Evolutionary conservation across 176 grass and related monocot genomes (phyloP), one percentile per base, ranked within the genome.

Genomic region (Zea mays): DNA sequence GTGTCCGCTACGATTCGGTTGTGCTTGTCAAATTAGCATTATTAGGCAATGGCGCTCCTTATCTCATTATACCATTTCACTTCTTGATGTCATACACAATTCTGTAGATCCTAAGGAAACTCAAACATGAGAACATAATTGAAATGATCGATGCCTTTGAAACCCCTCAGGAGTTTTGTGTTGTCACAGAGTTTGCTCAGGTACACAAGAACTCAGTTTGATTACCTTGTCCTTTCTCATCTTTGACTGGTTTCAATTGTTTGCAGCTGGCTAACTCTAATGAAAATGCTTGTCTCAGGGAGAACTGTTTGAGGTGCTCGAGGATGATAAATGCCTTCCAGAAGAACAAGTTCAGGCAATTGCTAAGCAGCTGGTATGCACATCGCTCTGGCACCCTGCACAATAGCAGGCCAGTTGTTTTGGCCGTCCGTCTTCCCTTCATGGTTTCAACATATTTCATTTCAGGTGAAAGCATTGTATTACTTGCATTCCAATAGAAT

Each of bases 261-360:
- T 14, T 57, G 34, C 6, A 59, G 7, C 44, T 84, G 72, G 12
- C 66, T 64, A 59, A 77, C 37, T 69, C 57, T 13, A 21, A 5
- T 44, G 33, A 33, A 20, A 64, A 43, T 82, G 77, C 38, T 67
- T 46, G 46, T 86, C 71, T 79, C 71, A 94, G 95, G 95, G 95
- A 79, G 95, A 98, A 86, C 72, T 98, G 19, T 98, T 98, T 86
- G 95, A 98, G 38, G 92, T 98, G 67, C 91, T 98, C 5, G 95
- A 98, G 55, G 95, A 94, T 81, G 95, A 98, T 79, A 94, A 94
- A 57, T 92, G 91, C 75, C 95, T 98, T 49, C 92, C 92, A 65
- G 95, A 98, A 89, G 95, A 94, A 49, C 89, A 94, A 87, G 96
- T 98, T 81, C 92, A 92, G 85, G 91, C 96, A 4, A 98, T 99